Evolutionary conservation across 306 rosid genomes (phyloP), one percentile per base, ranked within the genome.

Genomic region (Vachellia collinsii): DNA sequence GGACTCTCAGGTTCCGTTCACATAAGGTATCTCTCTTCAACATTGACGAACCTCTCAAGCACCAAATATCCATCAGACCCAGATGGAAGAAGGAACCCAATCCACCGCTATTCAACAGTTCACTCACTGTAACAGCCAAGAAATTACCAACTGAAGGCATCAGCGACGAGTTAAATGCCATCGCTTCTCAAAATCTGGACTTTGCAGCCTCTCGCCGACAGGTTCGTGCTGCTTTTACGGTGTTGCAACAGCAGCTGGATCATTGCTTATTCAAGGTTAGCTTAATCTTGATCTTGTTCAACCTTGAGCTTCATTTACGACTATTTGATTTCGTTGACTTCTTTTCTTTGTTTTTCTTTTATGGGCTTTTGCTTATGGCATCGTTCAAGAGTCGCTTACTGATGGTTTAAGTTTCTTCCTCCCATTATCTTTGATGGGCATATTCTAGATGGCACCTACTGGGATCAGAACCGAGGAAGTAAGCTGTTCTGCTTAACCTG

Each of bases 401-500:
- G 20, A 84, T 71, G 37, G 19, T 76, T 85, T 79, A 65, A 11
- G 39, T 43, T 51, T 77, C 67, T 68, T 51, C 7, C 61, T 48
- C 3, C 75, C 36, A 63, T 75, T 63, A 14, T 48, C 76, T 83
- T 72, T 76, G 56, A 29, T 59, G 69, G 81, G 72, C 72, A 64
- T 75, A 25, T 23, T 70, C 70, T 79, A 91, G 98, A 81, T 77
- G 84, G 97, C 97, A 89, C 97, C 97, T 81, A 56, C 85, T 44
- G 98, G 92, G 82, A 89, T 94, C 86, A 84, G 80, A 85, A 87
- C 97, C 17, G 89, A 94, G 82, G 98, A 94, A 90, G 98, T 94
- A 84, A 87, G 91, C 50, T 64, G 77, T 82, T 61, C 48, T 80
- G 80, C 80, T 77, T 42, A 43, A 69, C 77, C 50, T 47, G 9